Percentiles rank a stretch among this genome's conserved stretches.
These are phyloP conservation scores for Chlorella ohadii DNA, from an alignment of 139 green algal species.

Conservation along the genomic window DNA sequence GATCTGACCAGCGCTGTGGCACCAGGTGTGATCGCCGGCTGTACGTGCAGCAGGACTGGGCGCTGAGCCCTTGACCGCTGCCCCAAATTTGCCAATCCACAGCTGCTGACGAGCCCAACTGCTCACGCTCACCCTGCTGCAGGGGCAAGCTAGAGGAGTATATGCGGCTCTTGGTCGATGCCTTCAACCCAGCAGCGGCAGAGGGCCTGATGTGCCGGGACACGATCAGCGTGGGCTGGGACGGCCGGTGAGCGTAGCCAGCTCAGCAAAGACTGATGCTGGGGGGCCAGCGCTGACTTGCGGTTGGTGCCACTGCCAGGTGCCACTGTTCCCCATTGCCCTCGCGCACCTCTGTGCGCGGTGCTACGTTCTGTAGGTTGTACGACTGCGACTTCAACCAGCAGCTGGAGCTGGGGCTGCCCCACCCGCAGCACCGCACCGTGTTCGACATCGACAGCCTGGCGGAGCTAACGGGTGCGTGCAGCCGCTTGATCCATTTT, in stretches of 20 bases:
- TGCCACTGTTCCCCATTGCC: no score
- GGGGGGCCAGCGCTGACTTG: no score
- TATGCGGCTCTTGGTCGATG: conserved; percentile 88
- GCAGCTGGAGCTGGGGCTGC: conserved; percentile 86
- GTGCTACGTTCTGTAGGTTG: conserved; percentile 49
- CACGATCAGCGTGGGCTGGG: conserved; percentile 89
- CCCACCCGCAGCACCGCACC: conserved; percentile 42
- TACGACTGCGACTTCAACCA: conserved; percentile 99
- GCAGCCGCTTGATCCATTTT: not conserved
- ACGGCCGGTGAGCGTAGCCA: conserved; percentile 70
- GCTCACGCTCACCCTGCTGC: not conserved
- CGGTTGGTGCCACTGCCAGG: no score
- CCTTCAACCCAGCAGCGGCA: conserved; percentile 88
- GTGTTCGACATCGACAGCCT: conserved; percentile 87
- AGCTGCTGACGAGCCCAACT: no score
- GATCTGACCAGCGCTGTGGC: no score
- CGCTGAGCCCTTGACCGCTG: no score
- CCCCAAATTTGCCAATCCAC: no score
- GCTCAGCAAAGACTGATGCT: no score
- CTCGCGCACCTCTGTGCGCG: no score
- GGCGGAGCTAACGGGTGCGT: conserved; percentile 72
- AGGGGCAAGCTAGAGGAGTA: conserved; percentile 81
- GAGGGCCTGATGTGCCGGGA: conserved; percentile 80
- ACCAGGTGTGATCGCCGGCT: no score
- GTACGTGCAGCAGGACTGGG: no score